Evolutionary conservation across 2,329 filamentous ascomycete species (phyloP).

Genomic region (Pseudogymnoascus sp.): DNA sequence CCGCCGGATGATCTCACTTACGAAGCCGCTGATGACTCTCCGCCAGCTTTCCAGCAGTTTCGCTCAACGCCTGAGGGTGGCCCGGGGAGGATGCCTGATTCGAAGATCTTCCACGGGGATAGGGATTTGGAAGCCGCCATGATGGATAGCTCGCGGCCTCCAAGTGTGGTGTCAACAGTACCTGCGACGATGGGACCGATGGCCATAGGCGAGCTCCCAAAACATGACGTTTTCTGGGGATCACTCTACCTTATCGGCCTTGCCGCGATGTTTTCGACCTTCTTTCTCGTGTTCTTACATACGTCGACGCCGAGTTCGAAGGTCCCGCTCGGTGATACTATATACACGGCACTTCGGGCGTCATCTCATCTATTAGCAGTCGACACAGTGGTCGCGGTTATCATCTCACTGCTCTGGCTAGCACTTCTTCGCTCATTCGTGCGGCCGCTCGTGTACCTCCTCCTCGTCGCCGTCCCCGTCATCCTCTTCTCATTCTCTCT

Average conservation of each 20-base stretch:
- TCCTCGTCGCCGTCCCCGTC: slow-evolving; percentile 76
- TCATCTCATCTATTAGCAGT: slow-evolving; percentile 85
- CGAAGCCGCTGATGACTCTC: slow-evolving; percentile 45
- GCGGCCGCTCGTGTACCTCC: slow-evolving; percentile 68
- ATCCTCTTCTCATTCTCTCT: slow-evolving; percentile 84
- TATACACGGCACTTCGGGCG: slow-evolving; percentile 79
- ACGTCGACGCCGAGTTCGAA: slow-evolving; percentile 64
- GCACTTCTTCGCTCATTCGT: slow-evolving; percentile 82
- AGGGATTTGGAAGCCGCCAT: slow-evolving; percentile 20
- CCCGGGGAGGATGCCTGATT: slow-evolving; percentile 24
- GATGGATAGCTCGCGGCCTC: slow-evolving; percentile 18
- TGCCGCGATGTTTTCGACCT: slow-evolving; percentile 77
- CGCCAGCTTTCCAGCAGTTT: slow-evolving; percentile 57
- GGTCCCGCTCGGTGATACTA: slow-evolving; percentile 77
- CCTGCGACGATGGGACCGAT: slow-evolving; percentile 46
- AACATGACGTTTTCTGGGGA: slow-evolving; percentile 86
- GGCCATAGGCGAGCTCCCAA: slow-evolving; percentile 59
- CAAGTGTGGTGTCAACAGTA: slow-evolving; percentile 33
- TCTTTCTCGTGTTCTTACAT: slow-evolving; percentile 82
- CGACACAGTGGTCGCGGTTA: slow-evolving; percentile 82
- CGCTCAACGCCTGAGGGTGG: slow-evolving; percentile 23
- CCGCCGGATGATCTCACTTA: slow-evolving; percentile 53
- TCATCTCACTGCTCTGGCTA: slow-evolving; percentile 86
- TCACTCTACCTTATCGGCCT: slow-evolving; percentile 81
- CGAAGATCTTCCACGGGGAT: slow-evolving; percentile 15